Base-by-base conservation (phyloP, 306 rosid genomes). In the Trifolium dubium region DNA sequence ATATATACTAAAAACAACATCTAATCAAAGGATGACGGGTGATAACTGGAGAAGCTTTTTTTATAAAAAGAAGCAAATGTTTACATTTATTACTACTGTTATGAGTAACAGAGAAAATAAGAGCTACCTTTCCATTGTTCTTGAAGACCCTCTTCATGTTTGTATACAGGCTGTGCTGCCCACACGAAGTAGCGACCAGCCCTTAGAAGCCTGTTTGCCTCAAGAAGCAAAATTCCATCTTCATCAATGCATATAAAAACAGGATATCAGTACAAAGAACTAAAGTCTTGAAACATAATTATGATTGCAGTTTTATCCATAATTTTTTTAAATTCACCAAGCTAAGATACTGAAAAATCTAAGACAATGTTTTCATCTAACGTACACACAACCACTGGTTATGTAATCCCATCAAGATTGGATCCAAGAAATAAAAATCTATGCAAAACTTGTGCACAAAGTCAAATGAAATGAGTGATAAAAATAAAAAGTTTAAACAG, bases 151-250 rank as follows among this genome's bases (percentile, higher is more conserved):
- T 83, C 89, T 82, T 89, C 92, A 55, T 85, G 92, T 78, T 89
- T 90, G 80, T 90, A 85, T 67, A 92, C 93, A 12, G 96, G 96
- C 77, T 93, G 96, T 15, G 96, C 97, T 12, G 97, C 97, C 98
- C 98, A 93, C 15, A 88, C 90, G 82, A 90, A 93, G 80, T 93
- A 88, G 47, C 93, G 92, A 73, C 98, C 97, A 0, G 92, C 92
- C 80, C 97, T 87, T 71, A 93, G 89, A 76, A 90, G 81, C 89
- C 98, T 86, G 85, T 90, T 72, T 34, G 79, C 92, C 89, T 93
- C 98, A 18, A 93, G 93, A 74, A 93, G 97, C 87, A 86, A 82
- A 85, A 87, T 86, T 73, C 98, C 98, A 83, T 86, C 97, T 93
- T 43, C 85, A 86, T 67, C 71, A 78, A 76, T 72, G 77, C 73